Conservation (phyloP, 169 alveolate species). For the Condylostoma magnum region DNA sequence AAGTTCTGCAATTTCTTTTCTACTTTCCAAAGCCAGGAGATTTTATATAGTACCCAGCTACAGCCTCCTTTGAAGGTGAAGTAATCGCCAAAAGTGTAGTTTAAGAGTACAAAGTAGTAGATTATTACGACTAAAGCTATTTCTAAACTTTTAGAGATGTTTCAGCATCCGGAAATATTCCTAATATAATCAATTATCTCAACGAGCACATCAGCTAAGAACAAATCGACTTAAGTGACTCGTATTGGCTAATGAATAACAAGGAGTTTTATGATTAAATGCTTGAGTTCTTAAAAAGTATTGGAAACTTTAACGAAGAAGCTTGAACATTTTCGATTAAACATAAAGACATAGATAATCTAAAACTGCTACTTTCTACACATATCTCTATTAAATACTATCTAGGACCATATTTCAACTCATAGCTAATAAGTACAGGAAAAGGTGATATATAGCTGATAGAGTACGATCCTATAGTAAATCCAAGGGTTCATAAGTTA, state of each 20-base stretch:
- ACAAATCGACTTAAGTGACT: constrained; percentile 32
- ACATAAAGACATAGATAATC: constrained; percentile 46
- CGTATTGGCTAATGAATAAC: constrained; percentile 52
- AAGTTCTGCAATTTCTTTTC: constrained; percentile 33
- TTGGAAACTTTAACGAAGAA: constrained; percentile 42
- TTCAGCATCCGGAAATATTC: constrained; percentile 34
- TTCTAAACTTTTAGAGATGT: constrained; percentile 53
- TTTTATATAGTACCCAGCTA: constrained; percentile 62
- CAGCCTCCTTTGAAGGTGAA: constrained; percentile 41
- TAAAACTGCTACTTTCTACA: background rate
- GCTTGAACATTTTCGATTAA: constrained; percentile 57
- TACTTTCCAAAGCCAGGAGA: constrained; percentile 72
- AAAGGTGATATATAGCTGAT: constrained; percentile 32
- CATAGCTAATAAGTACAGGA: background rate
- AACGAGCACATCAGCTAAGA: constrained; percentile 36
- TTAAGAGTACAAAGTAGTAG: constrained; percentile 26
- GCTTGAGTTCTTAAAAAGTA: constrained; percentile 37
- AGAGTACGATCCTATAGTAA: constrained; percentile 72
- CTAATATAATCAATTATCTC: constrained; percentile 42
- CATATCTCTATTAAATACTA: background rate
- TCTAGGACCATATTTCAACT: background rate
- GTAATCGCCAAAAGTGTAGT: constrained; percentile 55
- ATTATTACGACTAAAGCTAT: background rate
- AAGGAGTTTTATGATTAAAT: constrained; percentile 48
- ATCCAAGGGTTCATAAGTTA: constrained; percentile 63